Percentiles rank a stretch among this genome's conserved stretches.
Evolutionary conservation across 1,284 basidiomycete genomes (phyloP).

Genomic region (Exsudoporus floridanus): DNA sequence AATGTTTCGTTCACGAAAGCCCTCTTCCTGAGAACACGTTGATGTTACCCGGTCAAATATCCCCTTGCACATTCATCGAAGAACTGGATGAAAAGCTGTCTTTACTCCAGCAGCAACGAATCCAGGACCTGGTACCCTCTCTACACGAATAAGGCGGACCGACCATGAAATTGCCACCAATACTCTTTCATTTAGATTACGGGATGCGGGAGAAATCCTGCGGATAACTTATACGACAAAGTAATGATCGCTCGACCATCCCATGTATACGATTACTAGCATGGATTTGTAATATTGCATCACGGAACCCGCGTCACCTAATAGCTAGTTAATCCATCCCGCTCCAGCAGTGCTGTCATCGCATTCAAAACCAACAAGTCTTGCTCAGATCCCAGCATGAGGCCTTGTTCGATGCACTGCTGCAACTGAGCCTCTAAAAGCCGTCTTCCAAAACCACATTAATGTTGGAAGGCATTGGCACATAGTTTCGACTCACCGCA

Average conservation of each 20-base stretch:
- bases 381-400: conserved; percentile 46
- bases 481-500: conserved; percentile 52
- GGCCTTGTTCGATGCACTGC: conserved; percentile 53
- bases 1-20: neutral
- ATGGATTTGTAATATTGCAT: conserved; percentile 16
- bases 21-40: neutral
- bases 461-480: neutral
- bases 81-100: conserved; percentile 24
- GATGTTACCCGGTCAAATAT: conserved; percentile 4
- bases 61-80: conserved; percentile 20
- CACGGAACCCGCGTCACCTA: neutral
- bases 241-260: neutral
- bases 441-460: conserved; percentile 40
- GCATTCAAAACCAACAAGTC: conserved; percentile 63
- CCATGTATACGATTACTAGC: conserved; percentile 7
- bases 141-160: neutral
- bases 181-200: neutral
- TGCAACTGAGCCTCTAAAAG: conserved; percentile 72
- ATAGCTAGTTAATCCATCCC: conserved; percentile 48
- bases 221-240: conserved; percentile 17
- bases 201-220: neutral
- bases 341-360: conserved; percentile 67
- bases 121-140: neutral
- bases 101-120: conserved; percentile 17
- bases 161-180: neutral